Conservation (phyloP, 1,284 basidiomycete species). For the Mrakiaceae sp. region DNA sequence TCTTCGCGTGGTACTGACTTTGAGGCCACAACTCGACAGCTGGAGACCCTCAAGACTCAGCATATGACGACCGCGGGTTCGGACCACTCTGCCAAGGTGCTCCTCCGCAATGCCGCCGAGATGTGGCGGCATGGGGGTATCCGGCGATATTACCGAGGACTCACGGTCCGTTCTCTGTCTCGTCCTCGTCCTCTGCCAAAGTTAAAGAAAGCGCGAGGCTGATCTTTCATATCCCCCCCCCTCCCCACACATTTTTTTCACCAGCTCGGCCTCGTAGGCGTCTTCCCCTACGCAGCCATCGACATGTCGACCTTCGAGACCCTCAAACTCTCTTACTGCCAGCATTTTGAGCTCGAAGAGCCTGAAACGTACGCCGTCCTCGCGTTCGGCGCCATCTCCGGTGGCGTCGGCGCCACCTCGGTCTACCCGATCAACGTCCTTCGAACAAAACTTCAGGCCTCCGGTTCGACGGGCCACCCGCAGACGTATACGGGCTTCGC, state of each 20-base stretch:
- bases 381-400: conserved; percentile 77
- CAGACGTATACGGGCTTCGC: conserved; percentile 74
- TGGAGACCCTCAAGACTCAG: conserved; percentile 55
- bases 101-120: conserved; percentile 49
- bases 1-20: background rate
- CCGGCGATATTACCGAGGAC: conserved; percentile 79
- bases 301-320: conserved; percentile 94
- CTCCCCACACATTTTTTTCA: background rate
- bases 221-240: background rate
- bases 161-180: conserved; percentile 52
- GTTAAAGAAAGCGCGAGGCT: background rate
- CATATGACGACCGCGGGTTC: conserved; percentile 62
- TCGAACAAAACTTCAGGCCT: conserved; percentile 87
- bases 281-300: conserved; percentile 80
- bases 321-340: conserved; percentile 68
- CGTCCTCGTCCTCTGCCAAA: background rate
- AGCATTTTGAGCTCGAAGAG: conserved; percentile 68
- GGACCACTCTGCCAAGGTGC: conserved; percentile 46
- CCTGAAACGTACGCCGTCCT: conserved; percentile 70
- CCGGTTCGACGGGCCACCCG: conserved; percentile 84
- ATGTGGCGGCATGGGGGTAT: conserved; percentile 69
- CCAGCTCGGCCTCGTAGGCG: conserved; percentile 76
- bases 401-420: conserved; percentile 79
- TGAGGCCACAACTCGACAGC: background rate
- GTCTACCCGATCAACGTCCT: conserved; percentile 91